Evolutionary conservation across 192 early-diverging fungal species (phyloP).

Genomic region (Polychytrium aggregatum): DNA sequence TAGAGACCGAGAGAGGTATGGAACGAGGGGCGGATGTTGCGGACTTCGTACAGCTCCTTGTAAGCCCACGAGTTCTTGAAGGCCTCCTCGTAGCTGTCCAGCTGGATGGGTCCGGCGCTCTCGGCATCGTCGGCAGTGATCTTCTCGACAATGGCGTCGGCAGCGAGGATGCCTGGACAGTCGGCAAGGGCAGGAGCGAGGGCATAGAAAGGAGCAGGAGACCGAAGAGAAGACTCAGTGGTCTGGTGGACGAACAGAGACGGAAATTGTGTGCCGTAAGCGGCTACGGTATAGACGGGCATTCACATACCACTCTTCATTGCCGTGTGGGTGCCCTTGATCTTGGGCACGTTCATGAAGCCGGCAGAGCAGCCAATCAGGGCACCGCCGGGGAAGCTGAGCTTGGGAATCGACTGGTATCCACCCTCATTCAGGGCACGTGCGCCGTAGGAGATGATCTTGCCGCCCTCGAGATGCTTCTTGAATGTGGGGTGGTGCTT

Average conservation of each 20-base stretch:
- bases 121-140: constrained; percentile 37
- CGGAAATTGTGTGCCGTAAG: no score
- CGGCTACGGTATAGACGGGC: not conserved
- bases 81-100: constrained; percentile 67
- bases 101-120: constrained; percentile 47
- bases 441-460: constrained; percentile 85
- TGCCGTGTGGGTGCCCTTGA: constrained; percentile 99
- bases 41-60: constrained; percentile 80
- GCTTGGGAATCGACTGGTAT: constrained; percentile 87
- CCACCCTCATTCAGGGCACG: constrained; percentile 97
- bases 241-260: no score
- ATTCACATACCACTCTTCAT: constrained; percentile 78
- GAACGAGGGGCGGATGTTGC: constrained; percentile 91
- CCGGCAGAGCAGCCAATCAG: constrained; percentile 93
- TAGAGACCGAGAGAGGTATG: constrained; percentile 73
- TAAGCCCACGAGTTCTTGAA: constrained; percentile 82
- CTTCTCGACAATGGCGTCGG: constrained; percentile 75
- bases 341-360: constrained; percentile 95
- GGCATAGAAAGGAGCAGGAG: no score
- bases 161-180: constrained; percentile 67
- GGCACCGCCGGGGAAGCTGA: constrained; percentile 88
- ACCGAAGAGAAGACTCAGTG: no score
- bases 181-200: no score
- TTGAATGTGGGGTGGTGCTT: constrained; percentile 86
- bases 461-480: constrained; percentile 77